Evolutionary conservation across 2,329 filamentous ascomycete genomes (phyloP).

Genomic region (Mycocentrospora acerina): DNA sequence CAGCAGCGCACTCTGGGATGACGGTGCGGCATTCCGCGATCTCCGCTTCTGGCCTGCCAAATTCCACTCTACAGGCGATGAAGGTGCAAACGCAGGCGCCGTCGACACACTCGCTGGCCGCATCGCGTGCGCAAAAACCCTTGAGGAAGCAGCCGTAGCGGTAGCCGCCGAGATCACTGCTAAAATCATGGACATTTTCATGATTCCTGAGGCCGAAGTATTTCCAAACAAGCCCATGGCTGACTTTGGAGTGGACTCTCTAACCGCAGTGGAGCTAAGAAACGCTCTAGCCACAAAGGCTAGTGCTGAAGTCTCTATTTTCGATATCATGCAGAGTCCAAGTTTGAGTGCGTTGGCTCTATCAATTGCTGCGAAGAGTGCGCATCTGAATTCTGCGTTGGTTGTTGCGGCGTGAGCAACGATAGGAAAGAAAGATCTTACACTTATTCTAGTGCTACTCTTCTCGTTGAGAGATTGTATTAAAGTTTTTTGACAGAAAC

Average conservation of each 20-base stretch:
- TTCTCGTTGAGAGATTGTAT: no score
- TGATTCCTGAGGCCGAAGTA: constrained; percentile 7
- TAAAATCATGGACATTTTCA: constrained; percentile 1
- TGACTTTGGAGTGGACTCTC: constrained; percentile 23
- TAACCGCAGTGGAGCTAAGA: constrained; percentile 20
- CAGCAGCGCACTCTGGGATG: constrained; percentile 3
- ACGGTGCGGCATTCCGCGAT: constrained; percentile 1
- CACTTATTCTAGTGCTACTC: no score
- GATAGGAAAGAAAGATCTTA: no score
- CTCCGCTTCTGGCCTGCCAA: constrained; percentile 6
- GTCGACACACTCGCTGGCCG: constrained; percentile 2
- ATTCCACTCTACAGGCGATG: constrained; percentile 2
- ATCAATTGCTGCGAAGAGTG: constrained; percentile 2
- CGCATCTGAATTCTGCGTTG: no score
- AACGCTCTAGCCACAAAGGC: constrained; percentile 6
- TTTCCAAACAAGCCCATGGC: constrained; percentile 16
- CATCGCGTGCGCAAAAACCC: constrained; percentile 2
- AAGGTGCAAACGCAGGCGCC: neutral
- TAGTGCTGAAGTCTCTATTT: constrained; percentile 1
- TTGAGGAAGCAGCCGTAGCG: constrained; percentile 1
- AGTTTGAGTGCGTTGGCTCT: neutral
- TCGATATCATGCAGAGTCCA: constrained; percentile 6
- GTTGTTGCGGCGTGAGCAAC: no score
- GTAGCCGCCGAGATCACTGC: constrained; percentile 1
- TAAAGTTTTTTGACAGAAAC: no score